Percentiles rank a stretch among this genome's conserved stretches.
Conservation (phyloP, 1,139 yeast species). For the Candida frijolesensis region DNA sequence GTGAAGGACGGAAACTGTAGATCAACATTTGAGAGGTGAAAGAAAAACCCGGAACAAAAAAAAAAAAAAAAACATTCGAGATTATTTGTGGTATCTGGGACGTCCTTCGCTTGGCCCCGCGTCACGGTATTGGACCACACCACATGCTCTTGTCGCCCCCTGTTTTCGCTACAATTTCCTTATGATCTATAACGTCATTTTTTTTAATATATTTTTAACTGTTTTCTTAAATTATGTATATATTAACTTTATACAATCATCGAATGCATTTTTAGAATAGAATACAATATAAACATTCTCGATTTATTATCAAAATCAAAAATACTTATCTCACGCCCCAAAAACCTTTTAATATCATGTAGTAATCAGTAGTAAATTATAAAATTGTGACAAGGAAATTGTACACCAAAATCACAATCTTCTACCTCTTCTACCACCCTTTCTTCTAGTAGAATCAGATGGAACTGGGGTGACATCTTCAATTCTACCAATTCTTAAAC, state of each 20-base stretch:
- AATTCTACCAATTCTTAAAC: constrained; percentile 99
- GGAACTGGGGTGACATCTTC: constrained; percentile 99
- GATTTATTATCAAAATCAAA: not conserved
- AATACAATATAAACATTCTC: constrained; percentile 4
- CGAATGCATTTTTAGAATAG: constrained; percentile 8
- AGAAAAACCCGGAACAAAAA: too few species aligned
- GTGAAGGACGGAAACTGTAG: too few species aligned
- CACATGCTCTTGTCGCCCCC: too few species aligned
- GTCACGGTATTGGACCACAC: too few species aligned
- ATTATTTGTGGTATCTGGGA: too few species aligned
- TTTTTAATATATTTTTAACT: not conserved
- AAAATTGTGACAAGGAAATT: not conserved
- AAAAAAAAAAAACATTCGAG: too few species aligned
- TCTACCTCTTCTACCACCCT: constrained; percentile 99
- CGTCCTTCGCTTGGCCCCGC: too few species aligned
- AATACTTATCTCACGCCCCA: constrained; percentile 2
- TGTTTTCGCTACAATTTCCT: too few species aligned
- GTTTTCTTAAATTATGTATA: constrained; percentile 8
- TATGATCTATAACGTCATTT: not conserved
- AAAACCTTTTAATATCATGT: not conserved
- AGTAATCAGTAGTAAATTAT: not conserved
- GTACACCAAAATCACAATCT: constrained; percentile 64
- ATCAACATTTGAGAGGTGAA: too few species aligned
- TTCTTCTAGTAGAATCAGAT: constrained; percentile 99
- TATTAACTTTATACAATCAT: constrained; percentile 9